Conservation (phyloP, 345 rosid species). For the Syzygium aqueum region DNA sequence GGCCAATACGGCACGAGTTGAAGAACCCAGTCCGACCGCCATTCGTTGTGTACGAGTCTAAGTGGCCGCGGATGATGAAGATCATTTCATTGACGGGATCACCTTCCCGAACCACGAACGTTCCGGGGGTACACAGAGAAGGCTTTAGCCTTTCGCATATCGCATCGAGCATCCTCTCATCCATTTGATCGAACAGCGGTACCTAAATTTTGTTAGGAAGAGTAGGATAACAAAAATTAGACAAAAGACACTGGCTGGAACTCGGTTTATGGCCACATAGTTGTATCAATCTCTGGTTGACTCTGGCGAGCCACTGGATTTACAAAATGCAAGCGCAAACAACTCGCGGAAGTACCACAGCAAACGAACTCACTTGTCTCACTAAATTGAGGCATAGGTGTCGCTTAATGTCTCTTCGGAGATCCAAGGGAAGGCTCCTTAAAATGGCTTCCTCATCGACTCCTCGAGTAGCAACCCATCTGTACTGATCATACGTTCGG, state of each 20-base stretch:
- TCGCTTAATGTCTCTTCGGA: constrained; percentile 43
- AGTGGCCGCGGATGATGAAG: constrained; percentile 42
- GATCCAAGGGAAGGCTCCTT: constrained; percentile 40
- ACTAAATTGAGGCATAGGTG: constrained; percentile 58
- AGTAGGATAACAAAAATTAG: background rate
- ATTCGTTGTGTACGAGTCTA: constrained; percentile 38
- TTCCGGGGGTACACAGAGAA: constrained; percentile 19
- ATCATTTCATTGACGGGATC: constrained; percentile 51
- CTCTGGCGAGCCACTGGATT: background rate
- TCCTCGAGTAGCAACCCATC: constrained; percentile 49
- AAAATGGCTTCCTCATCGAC: constrained; percentile 49
- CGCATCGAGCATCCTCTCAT: constrained; percentile 45
- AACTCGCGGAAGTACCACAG: background rate
- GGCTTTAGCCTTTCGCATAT: constrained; percentile 50
- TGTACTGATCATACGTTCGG: constrained; percentile 34
- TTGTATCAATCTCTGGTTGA: background rate
- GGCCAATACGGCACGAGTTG: constrained; percentile 36
- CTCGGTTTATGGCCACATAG: background rate
- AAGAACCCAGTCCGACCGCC: constrained; percentile 49
- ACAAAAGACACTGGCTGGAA: background rate
- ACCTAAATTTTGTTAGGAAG: constrained; percentile 14
- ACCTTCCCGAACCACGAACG: constrained; percentile 35
- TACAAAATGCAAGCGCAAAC: background rate
- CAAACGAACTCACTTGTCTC: constrained; percentile 23
- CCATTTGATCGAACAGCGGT: constrained; percentile 46